Conservation (phyloP, 495 filamentous ascomycete species). For the Aspergillus saccharolyticus region DNA sequence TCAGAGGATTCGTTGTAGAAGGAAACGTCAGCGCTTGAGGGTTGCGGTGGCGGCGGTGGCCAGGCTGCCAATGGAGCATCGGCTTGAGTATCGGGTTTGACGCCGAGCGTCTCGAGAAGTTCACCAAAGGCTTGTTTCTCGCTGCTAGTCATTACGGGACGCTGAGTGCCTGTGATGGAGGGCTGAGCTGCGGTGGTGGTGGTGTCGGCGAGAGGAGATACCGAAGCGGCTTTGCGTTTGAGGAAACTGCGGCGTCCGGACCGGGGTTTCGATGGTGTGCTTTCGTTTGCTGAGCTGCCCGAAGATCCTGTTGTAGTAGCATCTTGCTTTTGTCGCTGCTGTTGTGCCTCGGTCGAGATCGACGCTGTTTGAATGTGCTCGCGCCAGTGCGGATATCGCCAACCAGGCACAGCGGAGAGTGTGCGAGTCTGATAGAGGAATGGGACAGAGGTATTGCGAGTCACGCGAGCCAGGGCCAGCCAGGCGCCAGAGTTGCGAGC, state of each 20-base stretch:
- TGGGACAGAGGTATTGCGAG: slow-evolving; percentile 38
- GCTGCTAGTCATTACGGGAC: slow-evolving; percentile 20
- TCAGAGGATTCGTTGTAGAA: not conserved
- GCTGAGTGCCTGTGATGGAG: not conserved
- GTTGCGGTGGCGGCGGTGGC: not conserved
- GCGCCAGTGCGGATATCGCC: slow-evolving; percentile 12
- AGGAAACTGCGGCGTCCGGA: slow-evolving; percentile 25
- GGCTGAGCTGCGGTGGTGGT: not conserved
- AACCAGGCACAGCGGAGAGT: slow-evolving; percentile 26
- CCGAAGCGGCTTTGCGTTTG: slow-evolving; percentile 20
- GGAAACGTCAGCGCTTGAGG: not conserved
- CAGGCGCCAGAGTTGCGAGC: slow-evolving; percentile 18
- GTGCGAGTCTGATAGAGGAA: slow-evolving; percentile 73
- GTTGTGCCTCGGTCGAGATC: not conserved
- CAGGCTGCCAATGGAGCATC: not conserved
- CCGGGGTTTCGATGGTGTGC: not conserved
- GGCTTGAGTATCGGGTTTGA: not conserved
- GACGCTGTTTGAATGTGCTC: not conserved
- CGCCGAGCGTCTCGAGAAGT: slow-evolving; percentile 22
- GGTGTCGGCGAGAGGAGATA: slow-evolving; percentile 2
- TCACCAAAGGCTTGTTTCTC: slow-evolving; percentile 28
- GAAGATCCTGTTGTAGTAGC: not conserved
- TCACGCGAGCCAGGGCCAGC: slow-evolving; percentile 20
- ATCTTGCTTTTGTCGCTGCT: not conserved
- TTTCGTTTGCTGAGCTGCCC: too few relatives aligned